Percentiles rank a stretch among this genome's conserved stretches.
These are phyloP conservation scores for Candida dajiaensis DNA, from an alignment of 805 yeast species.

Conservation along the genomic window DNA sequence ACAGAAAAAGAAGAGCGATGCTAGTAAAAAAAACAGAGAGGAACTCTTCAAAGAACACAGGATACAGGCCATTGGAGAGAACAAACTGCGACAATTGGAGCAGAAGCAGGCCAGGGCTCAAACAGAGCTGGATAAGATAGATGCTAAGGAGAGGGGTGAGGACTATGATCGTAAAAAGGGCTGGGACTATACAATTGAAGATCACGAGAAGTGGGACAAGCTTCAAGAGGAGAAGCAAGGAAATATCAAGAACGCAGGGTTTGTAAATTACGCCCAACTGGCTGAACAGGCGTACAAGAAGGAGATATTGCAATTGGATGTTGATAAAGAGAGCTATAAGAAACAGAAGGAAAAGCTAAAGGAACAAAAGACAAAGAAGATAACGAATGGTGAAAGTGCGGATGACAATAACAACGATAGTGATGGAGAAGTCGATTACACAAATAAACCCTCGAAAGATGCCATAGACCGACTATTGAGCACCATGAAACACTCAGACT, in stretches of 20 bases:
- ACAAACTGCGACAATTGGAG: constrained; percentile 24
- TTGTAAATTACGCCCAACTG: constrained; percentile 44
- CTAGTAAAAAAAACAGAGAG: constrained; percentile 27
- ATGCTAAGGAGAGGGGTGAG: constrained; percentile 29
- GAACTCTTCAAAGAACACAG: constrained; percentile 33
- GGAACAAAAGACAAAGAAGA: constrained; percentile 11
- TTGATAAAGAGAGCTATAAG: constrained; percentile 38
- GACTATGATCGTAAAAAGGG: constrained; percentile 38
- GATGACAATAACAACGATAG: background rate
- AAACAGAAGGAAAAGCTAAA: constrained; percentile 28
- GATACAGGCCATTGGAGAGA: constrained; percentile 18
- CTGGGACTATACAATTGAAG: constrained; percentile 57
- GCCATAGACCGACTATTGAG: constrained; percentile 29
- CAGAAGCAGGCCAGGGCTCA: constrained; percentile 31
- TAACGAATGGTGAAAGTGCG: background rate
- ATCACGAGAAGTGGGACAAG: constrained; percentile 57
- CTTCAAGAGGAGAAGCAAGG: constrained; percentile 27
- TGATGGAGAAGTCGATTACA: constrained; percentile 19
- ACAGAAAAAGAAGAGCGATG: constrained; percentile 24
- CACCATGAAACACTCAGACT: constrained; percentile 15
- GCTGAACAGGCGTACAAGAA: constrained; percentile 60
- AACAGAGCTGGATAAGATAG: constrained; percentile 29
- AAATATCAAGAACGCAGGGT: constrained; percentile 31
- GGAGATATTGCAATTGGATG: constrained; percentile 34
- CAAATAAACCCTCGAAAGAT: constrained; percentile 32